These are phyloP conservation scores for Leptodontidium sp. DNA, from an alignment of 2,329 filamentous ascomycete genomes.

Conservation along the genomic window DNA sequence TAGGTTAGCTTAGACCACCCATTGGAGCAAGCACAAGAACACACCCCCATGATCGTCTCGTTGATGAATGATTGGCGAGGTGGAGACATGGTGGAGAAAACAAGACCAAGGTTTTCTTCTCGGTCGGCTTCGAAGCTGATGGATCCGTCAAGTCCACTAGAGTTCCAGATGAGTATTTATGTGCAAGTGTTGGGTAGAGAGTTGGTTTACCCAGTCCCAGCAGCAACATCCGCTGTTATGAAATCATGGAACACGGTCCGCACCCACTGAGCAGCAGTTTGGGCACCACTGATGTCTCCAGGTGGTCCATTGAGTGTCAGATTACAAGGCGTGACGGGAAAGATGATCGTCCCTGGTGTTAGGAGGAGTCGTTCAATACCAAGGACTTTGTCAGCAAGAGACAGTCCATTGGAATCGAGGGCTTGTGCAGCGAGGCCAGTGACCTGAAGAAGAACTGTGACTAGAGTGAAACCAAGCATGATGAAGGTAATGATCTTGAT, in stretches of 20 bases:
- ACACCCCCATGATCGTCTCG: constrained; percentile 16
- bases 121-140: constrained; percentile 35
- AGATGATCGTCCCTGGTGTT: constrained; percentile 25
- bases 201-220: constrained; percentile 31
- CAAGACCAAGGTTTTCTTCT: constrained; percentile 58
- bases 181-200: constrained; percentile 44
- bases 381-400: constrained; percentile 30
- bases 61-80: constrained; percentile 9
- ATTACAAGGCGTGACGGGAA: constrained; percentile 30
- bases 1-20: not conserved
- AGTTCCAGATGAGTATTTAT: not conserved
- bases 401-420: constrained; percentile 30
- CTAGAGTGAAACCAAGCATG: constrained; percentile 22
- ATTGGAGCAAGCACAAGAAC: not conserved
- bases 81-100: constrained; percentile 36
- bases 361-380: constrained; percentile 30
- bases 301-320: constrained; percentile 28
- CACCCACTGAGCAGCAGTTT: constrained; percentile 62
- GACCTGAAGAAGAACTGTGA: constrained; percentile 24
- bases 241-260: constrained; percentile 68
- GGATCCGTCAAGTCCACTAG: constrained; percentile 60
- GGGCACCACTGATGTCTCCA: constrained; percentile 5
- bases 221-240: constrained; percentile 56
- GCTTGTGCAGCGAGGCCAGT: constrained; percentile 16
- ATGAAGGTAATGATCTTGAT: constrained; percentile 13